phyloP scores from a whole-genome alignment of 2,329 filamentous ascomycete genomes.

The Aspergillus versicolor region DNA sequence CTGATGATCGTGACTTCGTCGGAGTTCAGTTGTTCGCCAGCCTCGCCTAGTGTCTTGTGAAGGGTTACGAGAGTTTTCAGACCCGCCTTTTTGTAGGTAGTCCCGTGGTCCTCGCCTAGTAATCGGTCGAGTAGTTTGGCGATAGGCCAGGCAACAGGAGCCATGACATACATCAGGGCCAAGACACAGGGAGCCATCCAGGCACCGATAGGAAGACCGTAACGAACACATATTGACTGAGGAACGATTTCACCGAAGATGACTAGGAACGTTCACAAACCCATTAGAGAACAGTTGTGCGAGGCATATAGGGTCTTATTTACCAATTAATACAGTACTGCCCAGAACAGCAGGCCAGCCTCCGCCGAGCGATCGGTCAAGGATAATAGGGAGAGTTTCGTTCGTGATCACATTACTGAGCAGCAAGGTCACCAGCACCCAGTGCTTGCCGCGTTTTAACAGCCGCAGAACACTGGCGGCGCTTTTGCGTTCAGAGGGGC shows the following conservation, averaged over 20 bases:
- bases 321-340: slow-evolving; percentile 91
- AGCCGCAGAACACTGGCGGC: slow-evolving; percentile 77
- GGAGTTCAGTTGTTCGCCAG: slow-evolving; percentile 83
- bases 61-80: slow-evolving; percentile 94
- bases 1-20: slow-evolving; percentile 99
- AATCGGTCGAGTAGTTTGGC: slow-evolving; percentile 93
- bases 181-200: slow-evolving; percentile 89
- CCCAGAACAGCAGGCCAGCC: slow-evolving; percentile 92
- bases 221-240: slow-evolving; percentile 94
- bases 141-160: slow-evolving; percentile 88
- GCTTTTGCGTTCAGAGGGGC: slow-evolving; percentile 74
- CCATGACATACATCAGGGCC: slow-evolving; percentile 85
- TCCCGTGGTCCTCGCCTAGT: slow-evolving; percentile 91
- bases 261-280: slow-evolving; percentile 54
- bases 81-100: slow-evolving; percentile 96
- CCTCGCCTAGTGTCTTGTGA: slow-evolving; percentile 85
- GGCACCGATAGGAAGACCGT: slow-evolving; percentile 90
- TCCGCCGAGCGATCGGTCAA: slow-evolving; percentile 89
- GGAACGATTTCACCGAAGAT: slow-evolving; percentile 97
- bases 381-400: slow-evolving; percentile 90
- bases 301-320: slow-evolving; percentile 25
- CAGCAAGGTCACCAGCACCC: slow-evolving; percentile 92
- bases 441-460: slow-evolving; percentile 88
- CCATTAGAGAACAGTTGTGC: slow-evolving; percentile 1
- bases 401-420: slow-evolving; percentile 98